A percentile compares a stretch with the other conserved stretches of the same genome.
phyloP scores from a whole-genome alignment of 345 rosid genomes.

The Capsella bursapastoris region DNA sequence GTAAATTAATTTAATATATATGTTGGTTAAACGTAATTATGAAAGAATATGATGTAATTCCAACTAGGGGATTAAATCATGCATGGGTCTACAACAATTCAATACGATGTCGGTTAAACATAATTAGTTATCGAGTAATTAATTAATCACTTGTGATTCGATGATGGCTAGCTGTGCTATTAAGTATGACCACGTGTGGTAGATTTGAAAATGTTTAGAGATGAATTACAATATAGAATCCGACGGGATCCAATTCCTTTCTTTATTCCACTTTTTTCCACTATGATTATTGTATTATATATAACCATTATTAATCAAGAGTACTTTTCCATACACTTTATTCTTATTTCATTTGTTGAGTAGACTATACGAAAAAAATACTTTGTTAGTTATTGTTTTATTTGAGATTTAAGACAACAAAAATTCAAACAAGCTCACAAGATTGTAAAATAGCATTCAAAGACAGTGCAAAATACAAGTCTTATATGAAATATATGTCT shows the following conservation, averaged over 20 bases:
- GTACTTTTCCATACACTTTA: no score
- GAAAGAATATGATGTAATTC: conserved; percentile 15
- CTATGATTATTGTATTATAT: conserved; percentile 22
- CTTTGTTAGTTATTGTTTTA: neutral
- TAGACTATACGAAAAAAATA: conserved; percentile 5
- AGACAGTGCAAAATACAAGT: neutral
- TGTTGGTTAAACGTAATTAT: conserved; percentile 8
- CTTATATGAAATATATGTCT: no score
- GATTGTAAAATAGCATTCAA: neutral
- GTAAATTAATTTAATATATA: neutral
- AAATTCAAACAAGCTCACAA: no score
- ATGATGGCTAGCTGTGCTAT: conserved; percentile 25
- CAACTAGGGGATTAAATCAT: neutral
- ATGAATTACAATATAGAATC: conserved; percentile 30
- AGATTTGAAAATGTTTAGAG: conserved; percentile 33
- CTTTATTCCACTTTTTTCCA: conserved; percentile 15
- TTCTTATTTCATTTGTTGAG: neutral
- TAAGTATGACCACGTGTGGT: conserved; percentile 46
- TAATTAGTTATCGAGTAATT: neutral
- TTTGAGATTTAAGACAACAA: neutral
- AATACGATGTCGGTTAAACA: conserved; percentile 24
- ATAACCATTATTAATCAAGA: neutral
- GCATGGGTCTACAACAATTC: neutral
- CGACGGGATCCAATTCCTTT: conserved; percentile 32
- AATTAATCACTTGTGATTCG: conserved; percentile 23